Base-by-base conservation (phyloP, 805 yeast species). In the Isabelozyma gotoi region DNA sequence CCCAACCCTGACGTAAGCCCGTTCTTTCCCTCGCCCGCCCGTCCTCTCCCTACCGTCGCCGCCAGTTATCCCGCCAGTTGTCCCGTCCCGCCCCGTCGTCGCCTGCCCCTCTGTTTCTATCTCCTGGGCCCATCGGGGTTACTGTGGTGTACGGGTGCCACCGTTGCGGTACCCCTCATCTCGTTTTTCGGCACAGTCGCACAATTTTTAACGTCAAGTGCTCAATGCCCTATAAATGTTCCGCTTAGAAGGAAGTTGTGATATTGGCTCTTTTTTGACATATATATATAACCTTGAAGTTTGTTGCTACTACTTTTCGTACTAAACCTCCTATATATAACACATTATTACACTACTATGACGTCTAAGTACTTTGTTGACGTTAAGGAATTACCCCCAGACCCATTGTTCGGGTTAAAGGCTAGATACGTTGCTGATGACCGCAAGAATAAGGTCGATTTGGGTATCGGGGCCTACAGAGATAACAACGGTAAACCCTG, bases 401-500 rank as follows among this genome's bases (percentile, higher is more conserved):
- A 90, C 65, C 90, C 96, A 5, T 76, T 90, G 42, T 91, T 90
- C 56, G 94, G 86, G 6, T 77, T 90, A 50, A 86, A 85, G 64
- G 83, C 84, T 34, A 74, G 92, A 60, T 81, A 68, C 57, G 56
- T 63, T 18, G 73, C 76, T 33, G 95, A 87, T 57, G 12, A 76
- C 3, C 72, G 92, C 45, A 15, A 74, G 2, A 67, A 69, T 46
- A 91, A 89, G 66, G 96, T 89, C 39, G 96, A 90, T 61, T 73
- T 88, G 54, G 94, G 95, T 32, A 85, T 88, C 50, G 96, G 96
- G 48, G 88, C 88, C 36, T 83, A 83, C 67, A 74, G 88, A 61
- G 88, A 83, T 61, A 77, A 81, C 55, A 55, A 65, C 48, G 88
- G 88, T 39, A 80, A 81, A 62, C 88, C 88, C 33, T 82, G 85